Evolutionary conservation across 768 basidiomycete species (phyloP), one percentile per base, ranked within the genome.

Genomic region (Tephrocybe rancida): DNA sequence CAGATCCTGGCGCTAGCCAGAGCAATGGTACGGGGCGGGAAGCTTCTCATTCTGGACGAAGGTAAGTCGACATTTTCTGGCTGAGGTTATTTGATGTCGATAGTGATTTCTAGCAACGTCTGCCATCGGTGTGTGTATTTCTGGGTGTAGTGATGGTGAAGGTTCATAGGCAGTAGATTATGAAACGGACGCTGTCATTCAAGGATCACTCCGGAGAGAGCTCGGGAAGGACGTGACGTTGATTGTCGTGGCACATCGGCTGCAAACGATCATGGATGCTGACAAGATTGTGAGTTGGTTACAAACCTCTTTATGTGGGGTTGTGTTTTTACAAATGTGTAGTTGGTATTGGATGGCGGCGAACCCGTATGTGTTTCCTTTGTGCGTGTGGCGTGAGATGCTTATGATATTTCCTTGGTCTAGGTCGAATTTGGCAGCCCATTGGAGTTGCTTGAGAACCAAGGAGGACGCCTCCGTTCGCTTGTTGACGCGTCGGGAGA

Each of bases 201-300:
- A 90, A 60, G 70, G 75, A 27, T 84, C 86, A 1, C 83, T 90
- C 47, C 76, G 87, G 22, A 41, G 39, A n/a, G 39, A 22, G 39
- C 82, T 89, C 59, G 73, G 71, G 18, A 69, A 77, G 38, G 83
- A 83, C 52, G 73, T 85, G 14, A 85, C 83, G 4, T 62, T 87
- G 26, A 69, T 87, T 25, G 83, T 81, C 3, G 82, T 90, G 44
- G 88, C 89, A 4, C 89, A 90, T 70, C 72, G 85, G 25, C 72
- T 88, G 6, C 77, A 81, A 53, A 87, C 85, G 0, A 79, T 88
- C 46, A 83, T 88, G 64, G 82, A 88, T 70, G 76, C 85, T 64
- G 80, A 83, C 70, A 77, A 70, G 57, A 72, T 79, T 48, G 73
- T 79, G 43, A 34, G 77, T 19, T 22, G 35, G 19, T 19, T 6